A percentile compares a stretch with the other conserved stretches of the same genome.
Conservation (phyloP, 2,329 filamentous ascomycete species). For the Ophiostoma ips region DNA sequence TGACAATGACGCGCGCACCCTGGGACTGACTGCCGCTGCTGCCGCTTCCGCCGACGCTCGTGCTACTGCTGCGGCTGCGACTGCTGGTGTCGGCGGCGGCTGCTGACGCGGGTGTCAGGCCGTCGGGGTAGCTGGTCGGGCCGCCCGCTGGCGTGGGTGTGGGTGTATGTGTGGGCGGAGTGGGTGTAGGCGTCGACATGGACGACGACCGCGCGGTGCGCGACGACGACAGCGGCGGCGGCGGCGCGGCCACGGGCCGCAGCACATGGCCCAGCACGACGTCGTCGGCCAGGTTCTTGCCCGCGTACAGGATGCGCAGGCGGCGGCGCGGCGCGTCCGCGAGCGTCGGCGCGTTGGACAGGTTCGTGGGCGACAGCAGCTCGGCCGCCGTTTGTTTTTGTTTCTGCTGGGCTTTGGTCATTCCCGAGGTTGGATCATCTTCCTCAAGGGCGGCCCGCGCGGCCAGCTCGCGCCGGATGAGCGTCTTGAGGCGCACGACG, state of each 20-base stretch:
- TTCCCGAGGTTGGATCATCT: constrained; percentile 23
- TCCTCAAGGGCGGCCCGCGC: neutral
- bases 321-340: constrained; percentile 39
- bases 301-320: constrained; percentile 79
- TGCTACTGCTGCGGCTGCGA: constrained; percentile 17
- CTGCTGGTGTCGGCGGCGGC: neutral
- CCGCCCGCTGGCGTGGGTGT: too few relatives aligned
- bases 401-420: neutral
- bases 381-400: neutral
- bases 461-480: constrained; percentile 57
- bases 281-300: constrained; percentile 68
- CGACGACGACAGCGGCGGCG: too few relatives aligned
- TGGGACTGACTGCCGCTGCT: neutral
- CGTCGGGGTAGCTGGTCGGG: too few relatives aligned
- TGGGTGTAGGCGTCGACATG: constrained; percentile 14
- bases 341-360: neutral
- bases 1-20: constrained; percentile 61
- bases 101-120: neutral
- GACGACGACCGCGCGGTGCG: constrained; percentile 21
- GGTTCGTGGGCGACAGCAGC: neutral
- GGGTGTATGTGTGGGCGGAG: constrained; percentile 2
- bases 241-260: constrained; percentile 44
- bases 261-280: constrained; percentile 55
- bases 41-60: neutral
- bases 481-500: constrained; percentile 64